Evolutionary conservation across 192 early-diverging fungal species (phyloP), one percentile per base, ranked within the genome.

Genomic region (Tieghemiomyces parasiticus): DNA sequence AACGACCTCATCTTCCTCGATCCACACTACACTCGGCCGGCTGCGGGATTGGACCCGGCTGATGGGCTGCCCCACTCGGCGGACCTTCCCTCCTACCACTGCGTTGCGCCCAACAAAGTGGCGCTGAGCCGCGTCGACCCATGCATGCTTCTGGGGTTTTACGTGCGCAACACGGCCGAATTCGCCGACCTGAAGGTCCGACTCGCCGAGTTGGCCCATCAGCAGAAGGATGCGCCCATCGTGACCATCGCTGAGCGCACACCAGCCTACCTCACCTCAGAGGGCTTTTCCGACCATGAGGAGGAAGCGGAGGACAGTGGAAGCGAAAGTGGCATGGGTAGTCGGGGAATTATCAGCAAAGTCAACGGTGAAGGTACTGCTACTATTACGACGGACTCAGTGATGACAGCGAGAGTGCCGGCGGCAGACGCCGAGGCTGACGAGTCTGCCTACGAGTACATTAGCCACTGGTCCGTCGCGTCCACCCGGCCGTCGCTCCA

Each of bases 131-230:
- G 82, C 16, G 65, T 99, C 48, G 95, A 99, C 67, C 95, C 95
- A 1, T 93, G 90, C 2, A 87, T 99, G 82, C 77, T 95, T 2
- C 70, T 95, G 62, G 93, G 92, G 1, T 99, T 95, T 65, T 93
- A 84, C 66, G 85, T 81, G 60, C 64, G 68, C 26, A 78, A 78
- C 35, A 53, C 62, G 25, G 56, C 50, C 2, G 84, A 87, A 4
- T 87, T 88, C 60, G 74, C 81, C 35, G 54, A 63, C 9, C 78
- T 89, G 61, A 79, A 80, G 62, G 50, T 64, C n/a, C 65, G 68
- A 20, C 72, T 79, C 9, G 61, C 66, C 6, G 52, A 74, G 61
- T 63, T 87, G 56, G 45, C 26, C 33, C 6, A 28, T 14, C 63
- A 60, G 8, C 32, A 63, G 35, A 63, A 63, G 12, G 49, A 63